Percentiles rank a stretch among this genome's conserved stretches.
phyloP scores from a whole-genome alignment of 768 basidiomycete species.

The Mycena galopus region DNA sequence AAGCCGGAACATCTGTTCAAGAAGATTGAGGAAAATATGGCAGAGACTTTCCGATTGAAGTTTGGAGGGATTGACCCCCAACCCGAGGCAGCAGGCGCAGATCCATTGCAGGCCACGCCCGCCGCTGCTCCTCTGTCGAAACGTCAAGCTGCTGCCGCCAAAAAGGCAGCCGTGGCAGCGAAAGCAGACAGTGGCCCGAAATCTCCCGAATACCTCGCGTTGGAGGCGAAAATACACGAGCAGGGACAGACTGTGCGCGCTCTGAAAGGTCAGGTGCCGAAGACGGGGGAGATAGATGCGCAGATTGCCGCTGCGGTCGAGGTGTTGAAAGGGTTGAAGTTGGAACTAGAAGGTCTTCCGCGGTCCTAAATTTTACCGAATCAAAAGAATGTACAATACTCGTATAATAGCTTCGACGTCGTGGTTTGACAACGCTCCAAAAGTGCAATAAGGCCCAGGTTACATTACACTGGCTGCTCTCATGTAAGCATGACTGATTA shows the following conservation, averaged over 20 bases:
- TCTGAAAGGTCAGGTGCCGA: conserved; percentile 75
- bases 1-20: conserved; percentile 93
- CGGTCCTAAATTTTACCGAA: conserved; percentile 1
- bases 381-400: conserved; percentile 12
- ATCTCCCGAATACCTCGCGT: conserved; percentile 76
- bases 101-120: conserved; percentile 58
- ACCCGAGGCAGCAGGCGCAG: conserved; percentile 51
- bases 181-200: conserved; percentile 66
- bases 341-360: conserved; percentile 57
- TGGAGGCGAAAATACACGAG: conserved; percentile 80
- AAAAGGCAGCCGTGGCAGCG: conserved; percentile 56
- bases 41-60: conserved; percentile 81
- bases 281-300: conserved; percentile 71
- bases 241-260: conserved; percentile 83
- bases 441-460: too few relatives aligned
- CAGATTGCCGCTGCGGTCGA: conserved; percentile 73
- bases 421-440: too few relatives aligned
- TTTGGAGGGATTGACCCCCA: conserved; percentile 77
- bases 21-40: conserved; percentile 92
- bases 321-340: conserved; percentile 75
- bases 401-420: too few relatives aligned
- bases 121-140: conserved; percentile 64
- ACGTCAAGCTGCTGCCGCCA: conserved; percentile 66
- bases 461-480: too few relatives aligned
- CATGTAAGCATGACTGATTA: too few relatives aligned